Conservation (phyloP, 148 eudicot genomes). For the Oxyria digyna region DNA sequence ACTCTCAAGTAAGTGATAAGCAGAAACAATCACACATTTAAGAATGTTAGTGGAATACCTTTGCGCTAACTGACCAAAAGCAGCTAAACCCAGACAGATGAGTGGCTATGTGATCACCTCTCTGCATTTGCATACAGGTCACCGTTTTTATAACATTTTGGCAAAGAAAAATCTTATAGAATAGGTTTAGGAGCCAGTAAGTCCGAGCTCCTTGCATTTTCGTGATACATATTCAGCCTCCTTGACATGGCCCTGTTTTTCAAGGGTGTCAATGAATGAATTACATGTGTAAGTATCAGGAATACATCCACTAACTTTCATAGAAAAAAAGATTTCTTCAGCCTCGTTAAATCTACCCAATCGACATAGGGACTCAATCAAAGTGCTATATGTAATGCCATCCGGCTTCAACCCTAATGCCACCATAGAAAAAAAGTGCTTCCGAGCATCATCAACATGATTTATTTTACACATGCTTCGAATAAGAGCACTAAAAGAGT, state of each 20-base stretch:
- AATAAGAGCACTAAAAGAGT: conserved; percentile 76
- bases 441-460: conserved; percentile 58
- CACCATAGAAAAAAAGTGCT: conserved; percentile 60
- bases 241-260: conserved; percentile 27
- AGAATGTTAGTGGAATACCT: conserved; percentile 3
- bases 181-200: neutral
- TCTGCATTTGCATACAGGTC: neutral
- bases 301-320: conserved; percentile 57
- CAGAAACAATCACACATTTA: neutral
- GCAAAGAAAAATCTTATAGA: neutral
- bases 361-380: conserved; percentile 64
- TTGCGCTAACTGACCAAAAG: neutral
- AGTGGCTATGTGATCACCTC: neutral
- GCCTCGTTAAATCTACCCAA: conserved; percentile 52
- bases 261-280: conserved; percentile 36
- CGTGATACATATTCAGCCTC: conserved; percentile 40
- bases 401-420: conserved; percentile 53
- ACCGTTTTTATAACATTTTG: neutral
- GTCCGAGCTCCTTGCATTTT: conserved; percentile 26
- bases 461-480: conserved; percentile 58
- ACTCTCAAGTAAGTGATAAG: neutral
- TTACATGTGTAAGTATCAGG: conserved; percentile 61
- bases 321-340: conserved; percentile 44
- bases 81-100: neutral
- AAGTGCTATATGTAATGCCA: conserved; percentile 49